Evolutionary conservation across 768 basidiomycete species (phyloP), one percentile per base, ranked within the genome.

Genomic region (Lactifluus pinguis): DNA sequence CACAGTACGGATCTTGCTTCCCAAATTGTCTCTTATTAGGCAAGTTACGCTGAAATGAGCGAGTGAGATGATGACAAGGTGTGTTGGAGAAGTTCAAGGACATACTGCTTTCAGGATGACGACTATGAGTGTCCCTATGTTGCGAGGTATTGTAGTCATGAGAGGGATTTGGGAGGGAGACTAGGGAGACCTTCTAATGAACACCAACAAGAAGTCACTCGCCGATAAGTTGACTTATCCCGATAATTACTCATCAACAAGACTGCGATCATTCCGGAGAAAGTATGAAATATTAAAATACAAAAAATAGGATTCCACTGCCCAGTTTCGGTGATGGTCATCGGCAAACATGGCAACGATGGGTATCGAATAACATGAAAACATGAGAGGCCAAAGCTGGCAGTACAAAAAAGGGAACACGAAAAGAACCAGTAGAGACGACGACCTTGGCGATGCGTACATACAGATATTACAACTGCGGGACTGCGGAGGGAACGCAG

Each of bases 1-100:
- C 75, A 67, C 93, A 97, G 73, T 95, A 99, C 0, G 97, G 97
- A 72, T 98, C 94, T 73, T 98, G 97, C 75, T 99, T 99, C 66
- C 91, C 91, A 50, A 93, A 95, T 72, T 92, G 87, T 66, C 87
- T 79, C 76, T 93, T 93, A 68, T 93, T 93, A 17, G 92, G 91
- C 55, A 93, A 77, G 74, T 93, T 90, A 73, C 86, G 87, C 91
- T 93, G 13, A 42, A 47, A 48, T 38, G 34, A 11, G 41, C 30
- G 17, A 13, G 45, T 19, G 30, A 44, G 36, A 17, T 9, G 6
- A 50, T 34, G 9, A 49, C 55, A 49, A 29, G 25, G 51, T 29
- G 49, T 42, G 19, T 30, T 42, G 30, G 55, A 55, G 49, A 47
- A 47, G 48, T 38, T 34, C 36, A n/a, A 49, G 49, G 57, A 65